These are phyloP conservation scores for Cystofilobasidium bisporidii DNA, from an alignment of 768 basidiomycete species.

Conservation along the genomic window DNA sequence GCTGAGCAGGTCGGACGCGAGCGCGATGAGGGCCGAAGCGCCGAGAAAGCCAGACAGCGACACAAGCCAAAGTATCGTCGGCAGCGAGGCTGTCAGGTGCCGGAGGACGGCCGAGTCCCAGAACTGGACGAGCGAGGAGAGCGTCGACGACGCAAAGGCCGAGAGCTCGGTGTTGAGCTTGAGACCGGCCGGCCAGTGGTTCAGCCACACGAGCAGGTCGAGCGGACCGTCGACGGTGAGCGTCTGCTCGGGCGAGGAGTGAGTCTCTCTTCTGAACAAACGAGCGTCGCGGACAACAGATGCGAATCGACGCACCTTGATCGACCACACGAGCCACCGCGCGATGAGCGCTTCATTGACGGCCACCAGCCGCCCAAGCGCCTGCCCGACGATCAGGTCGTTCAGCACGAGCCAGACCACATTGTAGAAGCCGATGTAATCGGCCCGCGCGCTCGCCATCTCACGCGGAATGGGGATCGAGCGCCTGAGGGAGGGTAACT, in stretches of 20 bases:
- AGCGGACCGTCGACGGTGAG: conserved; percentile 49
- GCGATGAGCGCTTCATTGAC: conserved; percentile 49
- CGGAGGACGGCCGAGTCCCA: conserved; percentile 47
- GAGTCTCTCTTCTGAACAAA: too few relatives aligned
- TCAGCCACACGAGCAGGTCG: conserved; percentile 64
- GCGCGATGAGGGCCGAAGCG: conserved; percentile 56
- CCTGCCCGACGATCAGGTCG: conserved; percentile 74
- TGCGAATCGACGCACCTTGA: conserved; percentile 22
- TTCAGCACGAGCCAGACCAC: conserved; percentile 83
- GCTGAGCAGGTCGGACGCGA: conserved; percentile 57
- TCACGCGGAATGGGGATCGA: background rate
- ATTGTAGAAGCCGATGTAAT: conserved; percentile 65
- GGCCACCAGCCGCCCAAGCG: conserved; percentile 58
- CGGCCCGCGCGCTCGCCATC: background rate
- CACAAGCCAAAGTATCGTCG: conserved; percentile 36
- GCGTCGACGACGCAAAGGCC: conserved; percentile 63
- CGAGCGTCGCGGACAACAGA: too few relatives aligned
- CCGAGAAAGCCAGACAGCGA: conserved; percentile 39
- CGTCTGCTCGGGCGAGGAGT: conserved; percentile 29
- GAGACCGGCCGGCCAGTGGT: conserved; percentile 89
- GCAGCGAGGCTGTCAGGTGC: conserved; percentile 32
- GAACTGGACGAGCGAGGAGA: conserved; percentile 53
- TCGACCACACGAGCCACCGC: background rate
- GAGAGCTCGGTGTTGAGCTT: conserved; percentile 96
- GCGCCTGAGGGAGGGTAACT: background rate